Conservation (phyloP, 768 basidiomycete genomes). For the Crucibulum laeve region DNA sequence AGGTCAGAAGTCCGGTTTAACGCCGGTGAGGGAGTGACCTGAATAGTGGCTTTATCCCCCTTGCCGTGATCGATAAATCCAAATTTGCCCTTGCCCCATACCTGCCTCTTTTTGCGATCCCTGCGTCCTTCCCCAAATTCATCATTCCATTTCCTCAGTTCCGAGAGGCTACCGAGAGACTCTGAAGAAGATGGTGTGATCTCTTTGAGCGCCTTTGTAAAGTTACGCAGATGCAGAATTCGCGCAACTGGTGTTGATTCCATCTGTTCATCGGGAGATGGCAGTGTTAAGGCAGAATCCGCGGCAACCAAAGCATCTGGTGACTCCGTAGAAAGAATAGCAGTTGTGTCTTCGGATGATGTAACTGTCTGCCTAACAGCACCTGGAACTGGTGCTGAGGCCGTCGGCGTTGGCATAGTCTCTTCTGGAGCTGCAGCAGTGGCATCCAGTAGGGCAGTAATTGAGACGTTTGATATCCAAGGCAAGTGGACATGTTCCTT, state of each 20-base stretch:
- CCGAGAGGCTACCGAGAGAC: constrained; percentile 66
- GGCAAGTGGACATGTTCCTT: constrained; percentile 82
- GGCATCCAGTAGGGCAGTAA: neutral
- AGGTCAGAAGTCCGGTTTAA: too few species aligned
- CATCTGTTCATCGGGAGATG: neutral
- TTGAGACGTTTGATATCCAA: constrained; percentile 41
- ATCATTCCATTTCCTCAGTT: constrained; percentile 86
- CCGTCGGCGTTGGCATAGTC: neutral
- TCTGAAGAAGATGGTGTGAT: constrained; percentile 90
- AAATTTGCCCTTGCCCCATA: constrained; percentile 87
- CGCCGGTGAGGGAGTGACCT: neutral
- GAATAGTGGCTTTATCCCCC: constrained; percentile 35
- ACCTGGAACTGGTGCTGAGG: neutral
- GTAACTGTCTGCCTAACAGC: too few species aligned
- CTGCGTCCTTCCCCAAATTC: constrained; percentile 86
- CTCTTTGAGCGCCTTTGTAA: constrained; percentile 80
- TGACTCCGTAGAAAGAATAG: neutral
- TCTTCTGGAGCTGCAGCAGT: neutral
- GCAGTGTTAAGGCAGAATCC: neutral
- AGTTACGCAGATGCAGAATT: constrained; percentile 56
- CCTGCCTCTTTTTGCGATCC: constrained; percentile 60
- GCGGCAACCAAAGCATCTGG: constrained; percentile 2
- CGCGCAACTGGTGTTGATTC: constrained; percentile 17
- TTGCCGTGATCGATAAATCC: constrained; percentile 64
- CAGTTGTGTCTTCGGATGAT: neutral